Conservation (phyloP, 1,284 basidiomycete genomes). For the Cryptococcus sp. region DNA sequence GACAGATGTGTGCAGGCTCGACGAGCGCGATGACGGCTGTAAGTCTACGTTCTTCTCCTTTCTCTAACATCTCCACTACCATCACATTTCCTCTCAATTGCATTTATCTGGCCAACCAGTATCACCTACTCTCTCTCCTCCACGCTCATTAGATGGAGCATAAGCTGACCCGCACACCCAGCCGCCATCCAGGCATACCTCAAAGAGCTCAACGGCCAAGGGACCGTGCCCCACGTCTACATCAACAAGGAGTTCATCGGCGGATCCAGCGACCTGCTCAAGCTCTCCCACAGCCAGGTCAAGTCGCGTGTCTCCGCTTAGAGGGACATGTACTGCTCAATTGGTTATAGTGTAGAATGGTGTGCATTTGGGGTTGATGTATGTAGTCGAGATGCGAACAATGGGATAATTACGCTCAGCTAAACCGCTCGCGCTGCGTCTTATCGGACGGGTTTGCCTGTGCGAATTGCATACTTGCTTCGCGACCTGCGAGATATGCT, state of each 20-base stretch:
- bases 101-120: too few species aligned
- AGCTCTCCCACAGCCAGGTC: conserved; percentile 39
- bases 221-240: conserved; percentile 52
- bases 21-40: conserved; percentile 50
- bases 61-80: background rate
- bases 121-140: too few species aligned
- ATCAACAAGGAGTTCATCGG: conserved; percentile 53
- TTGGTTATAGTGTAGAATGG: background rate
- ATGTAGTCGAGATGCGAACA: background rate
- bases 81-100: too few species aligned
- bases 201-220: conserved; percentile 45
- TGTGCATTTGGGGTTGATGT: background rate
- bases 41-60: conserved; percentile 15
- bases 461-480: too few species aligned
- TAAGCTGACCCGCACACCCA: conserved; percentile 14
- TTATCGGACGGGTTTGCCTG: too few species aligned
- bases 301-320: conserved; percentile 43
- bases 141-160: background rate
- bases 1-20: conserved; percentile 35
- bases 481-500: too few species aligned
- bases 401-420: too few species aligned
- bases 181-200: conserved; percentile 52
- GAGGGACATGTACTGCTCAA: background rate
- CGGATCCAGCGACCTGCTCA: conserved; percentile 51
- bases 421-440: too few species aligned